Base-by-base conservation (phyloP, 2,329 filamentous ascomycete genomes). In the Conoideocrella luteorostrata region DNA sequence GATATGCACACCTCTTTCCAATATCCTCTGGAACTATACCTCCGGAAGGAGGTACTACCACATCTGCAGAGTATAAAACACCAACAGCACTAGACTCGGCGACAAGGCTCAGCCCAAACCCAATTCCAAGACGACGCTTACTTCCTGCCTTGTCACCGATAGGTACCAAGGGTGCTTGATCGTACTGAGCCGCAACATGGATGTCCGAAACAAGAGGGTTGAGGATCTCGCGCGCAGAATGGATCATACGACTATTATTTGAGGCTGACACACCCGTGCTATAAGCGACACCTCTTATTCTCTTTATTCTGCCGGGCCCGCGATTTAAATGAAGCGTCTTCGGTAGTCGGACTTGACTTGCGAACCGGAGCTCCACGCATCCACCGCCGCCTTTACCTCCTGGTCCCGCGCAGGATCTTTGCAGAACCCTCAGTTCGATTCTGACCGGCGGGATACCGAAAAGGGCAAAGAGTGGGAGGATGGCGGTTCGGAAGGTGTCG, bases 221-320 rank as follows among this genome's bases (percentile, higher is more conserved):
- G 37, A 98, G 72, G 10, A 98, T 76, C 38, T 88, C 88, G 54
- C 91, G 77, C 10, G 90, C 89, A 3, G 85, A 80, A 58, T 95
- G 87, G 58, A 97, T 98, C 86, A 96, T 94, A 51, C 93, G 78
- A 49, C 85, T 87, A 61, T 97, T 98, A 63, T 96, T 96, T 39
- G 85, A 89, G 0, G 87, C 91, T 10, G 87, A 86, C 1, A 97
- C 90, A 37, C 94, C 93, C 1, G 88, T 89, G 44, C 86, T 86
- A 66, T 97, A 98, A 38, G 93, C 90, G 34, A 98, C 93, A 47
- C 93, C 93, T 45, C 91, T 78, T 52, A 98, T 86, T 54, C 82
- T 81, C 75, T 89, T 91, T 56, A 98, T 84, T 44, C 87, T 75
- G 7, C 93, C 93, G 0, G 90, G 81, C 50, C 80, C 86, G 54